phyloP scores from a whole-genome alignment of 345 rosid genomes.

The Anastatica hierochuntica region DNA sequence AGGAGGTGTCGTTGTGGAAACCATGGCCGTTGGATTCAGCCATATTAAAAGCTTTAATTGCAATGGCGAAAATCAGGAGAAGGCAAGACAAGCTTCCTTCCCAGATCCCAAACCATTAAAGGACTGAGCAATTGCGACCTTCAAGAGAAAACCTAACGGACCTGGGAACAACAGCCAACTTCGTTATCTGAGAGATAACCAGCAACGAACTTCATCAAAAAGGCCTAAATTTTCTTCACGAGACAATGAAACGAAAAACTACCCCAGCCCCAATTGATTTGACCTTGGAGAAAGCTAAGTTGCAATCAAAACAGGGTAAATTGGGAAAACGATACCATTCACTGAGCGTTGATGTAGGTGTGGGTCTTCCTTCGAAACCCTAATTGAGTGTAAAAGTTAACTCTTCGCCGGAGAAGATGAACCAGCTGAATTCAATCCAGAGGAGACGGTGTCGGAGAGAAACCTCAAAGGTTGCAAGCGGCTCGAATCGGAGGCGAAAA shows the following conservation, averaged over 20 bases:
- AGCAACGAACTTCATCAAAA: conserved; percentile 8
- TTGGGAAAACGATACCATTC: conserved; percentile 12
- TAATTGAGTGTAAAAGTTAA: too few relatives aligned
- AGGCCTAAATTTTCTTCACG: background rate
- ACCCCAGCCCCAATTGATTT: conserved; percentile 5
- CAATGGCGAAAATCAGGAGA: background rate
- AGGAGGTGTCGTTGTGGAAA: conserved; percentile 12
- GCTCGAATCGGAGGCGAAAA: conserved; percentile 1
- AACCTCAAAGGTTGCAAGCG: background rate
- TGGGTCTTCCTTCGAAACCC: too few relatives aligned
- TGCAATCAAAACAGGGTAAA: background rate
- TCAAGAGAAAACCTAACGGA: conserved; percentile 4
- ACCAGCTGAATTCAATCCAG: conserved; percentile 11
- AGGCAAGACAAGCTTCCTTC: conserved; percentile 1
- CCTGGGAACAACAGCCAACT: background rate
- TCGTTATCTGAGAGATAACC: background rate
- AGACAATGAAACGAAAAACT: background rate
- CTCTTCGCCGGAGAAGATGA: conserved; percentile 6
- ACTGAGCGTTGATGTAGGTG: background rate
- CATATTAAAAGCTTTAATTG: conserved; percentile 14
- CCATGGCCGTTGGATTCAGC: conserved; percentile 20
- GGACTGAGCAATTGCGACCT: conserved; percentile 7
- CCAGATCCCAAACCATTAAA: conserved; percentile 10
- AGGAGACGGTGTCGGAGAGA: conserved; percentile 3
- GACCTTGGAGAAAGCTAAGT: conserved; percentile 9